phyloP scores from a whole-genome alignment of 2,329 filamentous ascomycete species.

The Calonectria pseudoreteaudii region DNA sequence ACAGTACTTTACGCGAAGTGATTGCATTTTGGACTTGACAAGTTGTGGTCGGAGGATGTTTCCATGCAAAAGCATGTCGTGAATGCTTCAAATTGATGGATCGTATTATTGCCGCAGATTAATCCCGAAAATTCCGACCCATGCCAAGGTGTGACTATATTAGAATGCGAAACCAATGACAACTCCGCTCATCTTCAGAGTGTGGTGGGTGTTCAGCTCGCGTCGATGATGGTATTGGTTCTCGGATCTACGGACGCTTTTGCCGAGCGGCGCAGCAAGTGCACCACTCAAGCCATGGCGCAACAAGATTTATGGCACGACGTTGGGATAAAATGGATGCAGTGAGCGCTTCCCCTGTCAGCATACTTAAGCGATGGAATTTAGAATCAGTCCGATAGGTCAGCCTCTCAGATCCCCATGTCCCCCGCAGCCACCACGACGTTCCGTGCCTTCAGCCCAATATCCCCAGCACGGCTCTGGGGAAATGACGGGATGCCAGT shows the following conservation, averaged over 20 bases:
- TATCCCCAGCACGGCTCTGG: not conserved
- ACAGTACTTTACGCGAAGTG: not conserved
- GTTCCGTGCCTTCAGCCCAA: not conserved
- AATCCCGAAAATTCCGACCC: conserved; percentile 28
- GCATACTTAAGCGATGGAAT: not conserved
- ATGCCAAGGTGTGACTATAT: not conserved
- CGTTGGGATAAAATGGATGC: not conserved
- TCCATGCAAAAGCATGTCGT: not conserved
- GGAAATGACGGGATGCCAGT: conserved; percentile 19
- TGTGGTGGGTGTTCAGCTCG: not conserved
- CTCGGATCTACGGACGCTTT: conserved; percentile 10
- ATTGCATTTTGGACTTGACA: not conserved
- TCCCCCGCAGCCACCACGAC: not conserved
- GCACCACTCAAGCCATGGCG: not conserved
- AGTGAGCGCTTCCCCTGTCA: not conserved
- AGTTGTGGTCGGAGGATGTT: not conserved
- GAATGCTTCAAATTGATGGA: conserved; percentile 15
- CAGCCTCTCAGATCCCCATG: conserved; percentile 13
- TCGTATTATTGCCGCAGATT: not conserved
- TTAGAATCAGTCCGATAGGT: not conserved
- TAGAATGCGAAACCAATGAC: not conserved
- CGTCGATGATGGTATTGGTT: conserved; percentile 5
- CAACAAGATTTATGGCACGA: not conserved
- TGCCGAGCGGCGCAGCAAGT: conserved; percentile 17
- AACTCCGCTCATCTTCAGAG: not conserved